These are phyloP conservation scores for Citrullus amarus DNA, from an alignment of 306 rosid genomes.

Conservation along the genomic window DNA sequence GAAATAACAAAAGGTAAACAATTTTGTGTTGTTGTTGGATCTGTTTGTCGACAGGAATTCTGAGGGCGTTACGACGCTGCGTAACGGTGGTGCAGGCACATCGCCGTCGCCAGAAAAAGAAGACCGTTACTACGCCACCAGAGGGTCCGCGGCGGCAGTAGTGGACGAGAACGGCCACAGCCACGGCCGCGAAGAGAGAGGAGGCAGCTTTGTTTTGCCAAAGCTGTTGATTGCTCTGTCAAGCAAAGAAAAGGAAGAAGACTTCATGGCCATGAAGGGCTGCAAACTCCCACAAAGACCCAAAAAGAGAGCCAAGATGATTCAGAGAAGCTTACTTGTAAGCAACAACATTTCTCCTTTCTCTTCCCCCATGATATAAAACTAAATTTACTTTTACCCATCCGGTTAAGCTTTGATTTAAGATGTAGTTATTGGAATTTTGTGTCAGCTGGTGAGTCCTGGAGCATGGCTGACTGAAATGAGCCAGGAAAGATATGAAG, in stretches of 20 bases:
- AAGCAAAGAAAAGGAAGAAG: slow-evolving; percentile 79
- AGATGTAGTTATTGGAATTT: background rate
- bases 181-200: slow-evolving; percentile 18
- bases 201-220: slow-evolving; percentile 46
- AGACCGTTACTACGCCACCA: slow-evolving; percentile 56
- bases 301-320: slow-evolving; percentile 64
- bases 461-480: slow-evolving; percentile 85
- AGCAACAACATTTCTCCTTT: slow-evolving; percentile 4
- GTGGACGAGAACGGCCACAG: slow-evolving; percentile 33
- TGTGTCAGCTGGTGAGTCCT: slow-evolving; percentile 65
- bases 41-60: slow-evolving; percentile 36
- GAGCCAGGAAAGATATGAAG: slow-evolving; percentile 89
- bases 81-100: slow-evolving; percentile 23
- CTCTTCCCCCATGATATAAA: background rate
- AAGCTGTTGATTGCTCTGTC: slow-evolving; percentile 52
- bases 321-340: slow-evolving; percentile 67
- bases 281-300: slow-evolving; percentile 79
- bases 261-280: slow-evolving; percentile 75
- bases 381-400: no score
- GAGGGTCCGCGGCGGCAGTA: slow-evolving; percentile 42
- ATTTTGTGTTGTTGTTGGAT: slow-evolving; percentile 4
- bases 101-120: slow-evolving; percentile 65
- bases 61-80: slow-evolving; percentile 32
- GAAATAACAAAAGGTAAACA: background rate
- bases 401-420: no score